These are phyloP conservation scores for Botrytis pseudocinerea DNA, from an alignment of 2,329 filamentous ascomycete genomes.

Conservation along the genomic window DNA sequence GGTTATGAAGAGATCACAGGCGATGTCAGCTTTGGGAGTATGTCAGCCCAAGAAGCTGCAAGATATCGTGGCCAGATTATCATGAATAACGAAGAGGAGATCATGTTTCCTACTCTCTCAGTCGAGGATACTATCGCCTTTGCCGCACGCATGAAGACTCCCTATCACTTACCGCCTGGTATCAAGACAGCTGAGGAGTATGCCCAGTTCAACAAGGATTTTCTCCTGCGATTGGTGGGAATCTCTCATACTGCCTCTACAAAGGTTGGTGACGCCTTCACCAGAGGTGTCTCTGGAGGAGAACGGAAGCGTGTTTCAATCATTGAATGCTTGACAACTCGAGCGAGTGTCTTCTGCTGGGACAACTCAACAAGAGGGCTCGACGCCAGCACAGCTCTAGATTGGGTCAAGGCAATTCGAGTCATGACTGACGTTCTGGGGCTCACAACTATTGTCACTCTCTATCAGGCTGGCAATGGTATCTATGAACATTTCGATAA, in stretches of 20 bases:
- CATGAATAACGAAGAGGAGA: background rate
- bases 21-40: background rate
- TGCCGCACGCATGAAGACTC: background rate
- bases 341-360: constrained; percentile 68
- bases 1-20: background rate
- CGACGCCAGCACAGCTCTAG: constrained; percentile 69
- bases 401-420: constrained; percentile 52
- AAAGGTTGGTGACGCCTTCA: background rate
- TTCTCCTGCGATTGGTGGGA: background rate
- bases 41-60: background rate
- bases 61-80: background rate
- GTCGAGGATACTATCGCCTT: background rate
- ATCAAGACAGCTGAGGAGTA: background rate
- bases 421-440: constrained; percentile 63
- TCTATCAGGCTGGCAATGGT: constrained; percentile 70
- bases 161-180: background rate
- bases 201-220: background rate
- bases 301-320: constrained; percentile 78
- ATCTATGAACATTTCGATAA: constrained; percentile 72
- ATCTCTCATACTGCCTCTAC: background rate
- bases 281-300: constrained; percentile 43
- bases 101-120: background rate
- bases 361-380: constrained; percentile 73
- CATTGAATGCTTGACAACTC: constrained; percentile 64
- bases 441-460: constrained; percentile 60